Evolutionary conservation across 768 basidiomycete species (phyloP), one percentile per base, ranked within the genome.

Genomic region (Tulasnella sp.): DNA sequence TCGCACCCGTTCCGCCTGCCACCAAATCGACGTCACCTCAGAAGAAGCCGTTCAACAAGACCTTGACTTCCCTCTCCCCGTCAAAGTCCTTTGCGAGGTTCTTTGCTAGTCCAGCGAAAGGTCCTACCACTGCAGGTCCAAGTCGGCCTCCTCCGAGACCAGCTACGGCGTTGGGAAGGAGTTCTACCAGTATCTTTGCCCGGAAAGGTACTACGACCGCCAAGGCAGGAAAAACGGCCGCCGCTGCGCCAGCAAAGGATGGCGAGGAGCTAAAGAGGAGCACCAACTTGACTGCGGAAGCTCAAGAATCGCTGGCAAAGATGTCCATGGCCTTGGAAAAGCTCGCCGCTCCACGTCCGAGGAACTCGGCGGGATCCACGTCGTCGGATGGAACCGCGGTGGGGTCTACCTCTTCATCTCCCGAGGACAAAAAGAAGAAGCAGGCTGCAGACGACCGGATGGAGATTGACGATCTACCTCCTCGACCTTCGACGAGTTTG

Each of bases 321-420:
- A 81, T 92, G 16, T 86, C 88, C 9, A 84, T 83, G 74, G 90
- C 90, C 2, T 80, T 92, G 34, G 87, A 91, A 77, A 89, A 88
- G 76, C 82, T 92, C n/a, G 83, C 83, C 34, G 84, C 86, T 78
- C 89, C 88, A 0, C 84, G 83, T 47, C 89, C 90, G 1, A 89
- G 84, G 69, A 89, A 89, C 2, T 90, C 87, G 71, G 79, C 91
- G 81, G 90, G 89, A 14, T 71, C 59, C 26, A 62, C 69, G 26
- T 71, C 69, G 29, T 19, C 35, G 3, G 41, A 42, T 2, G 52
- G 52, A 4, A 35, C 47, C 19, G 14, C 34, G 14, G 36, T 32
- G 7, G 67, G 40, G n/a, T 67, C 37, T 90, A 91, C 78, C 84
- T 39, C 79, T 79, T 66, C 83, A 78, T 22, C 85, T 84, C 75